Percentiles rank a stretch among this genome's conserved stretches.
phyloP scores from a whole-genome alignment of 176 grass and related monocot species.

The Juncus inflexus region DNA sequence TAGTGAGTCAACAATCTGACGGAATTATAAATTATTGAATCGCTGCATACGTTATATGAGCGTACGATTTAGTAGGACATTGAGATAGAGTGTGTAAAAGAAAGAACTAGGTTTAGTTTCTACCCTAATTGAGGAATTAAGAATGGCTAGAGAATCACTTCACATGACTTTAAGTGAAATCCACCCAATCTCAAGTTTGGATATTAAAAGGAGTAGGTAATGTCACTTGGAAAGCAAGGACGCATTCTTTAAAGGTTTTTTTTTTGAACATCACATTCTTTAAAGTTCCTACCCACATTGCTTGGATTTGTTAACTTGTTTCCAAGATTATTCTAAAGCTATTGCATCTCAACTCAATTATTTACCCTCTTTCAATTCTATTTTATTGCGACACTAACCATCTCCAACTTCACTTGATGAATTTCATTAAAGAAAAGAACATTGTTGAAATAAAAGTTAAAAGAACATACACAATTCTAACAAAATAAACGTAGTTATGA shows the following conservation, averaged over 20 bases:
- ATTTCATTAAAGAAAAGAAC: neutral
- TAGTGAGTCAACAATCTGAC: too few species aligned
- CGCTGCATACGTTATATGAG: too few species aligned
- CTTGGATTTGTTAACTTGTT: conserved; percentile 73
- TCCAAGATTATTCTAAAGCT: conserved; percentile 66
- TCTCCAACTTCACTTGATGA: too few species aligned
- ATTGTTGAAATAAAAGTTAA: too few species aligned
- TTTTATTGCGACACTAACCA: neutral
- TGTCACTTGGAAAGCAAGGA: conserved; percentile 69
- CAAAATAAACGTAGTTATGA: too few species aligned
- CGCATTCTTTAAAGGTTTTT: conserved; percentile 31
- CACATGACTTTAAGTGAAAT: conserved; percentile 99
- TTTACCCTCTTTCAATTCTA: conserved; percentile 39
- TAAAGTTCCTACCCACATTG: conserved; percentile 57
- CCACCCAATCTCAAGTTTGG: conserved; percentile 71
- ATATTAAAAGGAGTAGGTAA: conserved; percentile 91
- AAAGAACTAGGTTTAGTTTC: conserved; percentile 62
- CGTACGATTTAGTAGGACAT: too few species aligned
- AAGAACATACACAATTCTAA: too few species aligned
- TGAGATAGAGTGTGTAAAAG: conserved; percentile 17
- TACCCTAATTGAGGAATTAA: conserved; percentile 39
- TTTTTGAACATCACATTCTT: conserved; percentile 22
- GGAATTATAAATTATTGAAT: too few species aligned
- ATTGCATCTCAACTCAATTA: conserved; percentile 66
- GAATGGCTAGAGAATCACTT: conserved; percentile 72